Evolutionary conservation across 495 filamentous ascomycete species (phyloP), one percentile per base, ranked within the genome.

Genomic region (Staphylotrichum longicolle): DNA sequence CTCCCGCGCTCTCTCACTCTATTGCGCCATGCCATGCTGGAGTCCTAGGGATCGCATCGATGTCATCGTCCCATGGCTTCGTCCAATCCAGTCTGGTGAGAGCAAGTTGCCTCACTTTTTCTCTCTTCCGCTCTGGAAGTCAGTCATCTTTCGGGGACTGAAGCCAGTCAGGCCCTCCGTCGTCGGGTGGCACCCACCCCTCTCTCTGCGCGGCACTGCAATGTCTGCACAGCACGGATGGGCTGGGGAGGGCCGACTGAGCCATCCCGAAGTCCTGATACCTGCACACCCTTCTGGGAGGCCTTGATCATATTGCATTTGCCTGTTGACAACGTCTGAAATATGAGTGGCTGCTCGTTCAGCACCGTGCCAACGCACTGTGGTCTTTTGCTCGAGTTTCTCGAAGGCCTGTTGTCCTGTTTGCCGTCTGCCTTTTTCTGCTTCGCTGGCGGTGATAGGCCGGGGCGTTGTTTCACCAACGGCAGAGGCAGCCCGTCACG

Each of bases 361-460:
- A 39, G 30, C 35, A 60, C 58, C 48, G 58, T 60, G 58, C 30
- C 40, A 15, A 7, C 10, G 58, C 58, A 60, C 58, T 60, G 58
- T 60, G 49, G 15, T n/a, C 27, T 32, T 34, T 2, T 39, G 37
- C 10, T 8, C 7, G 3, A 7, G 11, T 35, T 32, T 37, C 4
- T 33, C 15, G n/a, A 53, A 40, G 34, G 30, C 14, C 41, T 37
- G 32, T 47, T 9, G 11, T 45, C 7, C 20, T 27, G 20, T 27
- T 27, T 27, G 20, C 20, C 20, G 20, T 27, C 20, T 27, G 39
- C 33, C 11, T 12, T 14, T 15, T 54, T 14, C 10, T 12, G 7
- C 20, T 39, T 7, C 15, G 5, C 14, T 4, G 34, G 32, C 9
- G 8, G 7, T 57, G 55, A 57, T 47, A 57, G 55, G 55, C 5